These are phyloP conservation scores for Penicillium manginii DNA, from an alignment of 495 filamentous ascomycete species.

Conservation along the genomic window DNA sequence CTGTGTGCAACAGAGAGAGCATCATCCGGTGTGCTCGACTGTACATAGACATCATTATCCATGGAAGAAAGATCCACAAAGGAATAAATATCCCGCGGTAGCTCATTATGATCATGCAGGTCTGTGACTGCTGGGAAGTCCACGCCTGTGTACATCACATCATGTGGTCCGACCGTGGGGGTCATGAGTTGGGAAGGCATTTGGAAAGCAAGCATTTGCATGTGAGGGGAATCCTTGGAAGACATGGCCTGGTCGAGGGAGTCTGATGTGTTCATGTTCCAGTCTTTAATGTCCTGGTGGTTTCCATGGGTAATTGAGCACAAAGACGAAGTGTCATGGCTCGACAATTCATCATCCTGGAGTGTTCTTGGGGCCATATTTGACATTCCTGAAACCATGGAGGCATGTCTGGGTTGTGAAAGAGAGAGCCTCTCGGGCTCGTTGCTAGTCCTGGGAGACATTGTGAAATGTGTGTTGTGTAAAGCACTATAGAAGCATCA, in stretches of 20 bases:
- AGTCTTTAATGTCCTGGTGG: constrained; percentile 44
- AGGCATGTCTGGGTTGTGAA: constrained; percentile 42
- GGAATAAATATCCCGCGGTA: constrained; percentile 45
- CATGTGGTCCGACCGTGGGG: constrained; percentile 45
- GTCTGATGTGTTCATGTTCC: constrained; percentile 46
- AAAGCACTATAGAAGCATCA: constrained; percentile 32
- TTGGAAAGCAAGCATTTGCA: constrained; percentile 53
- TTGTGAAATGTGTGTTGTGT: constrained; percentile 31
- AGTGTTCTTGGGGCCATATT: constrained; percentile 45
- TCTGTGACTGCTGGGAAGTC: constrained; percentile 48
- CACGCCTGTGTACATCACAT: constrained; percentile 50
- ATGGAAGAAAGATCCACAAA: constrained; percentile 48
- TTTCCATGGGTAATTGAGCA: constrained; percentile 47
- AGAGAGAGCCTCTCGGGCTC: constrained; percentile 42
- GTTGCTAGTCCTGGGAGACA: constrained; percentile 44
- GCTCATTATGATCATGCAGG: constrained; percentile 44
- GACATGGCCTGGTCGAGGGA: constrained; percentile 43
- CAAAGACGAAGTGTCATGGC: constrained; percentile 49
- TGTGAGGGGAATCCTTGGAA: constrained; percentile 47
- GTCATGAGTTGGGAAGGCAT: constrained; percentile 51
- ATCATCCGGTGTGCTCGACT: constrained; percentile 48
- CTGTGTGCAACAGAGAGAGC: constrained; percentile 45
- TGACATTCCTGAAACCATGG: constrained; percentile 44
- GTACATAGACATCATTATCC: constrained; percentile 48
- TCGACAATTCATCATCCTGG: constrained; percentile 55